These are phyloP conservation scores for Nadsonia starkeyi-henricii DNA, from an alignment of 1,139 yeast species.

Conservation along the genomic window DNA sequence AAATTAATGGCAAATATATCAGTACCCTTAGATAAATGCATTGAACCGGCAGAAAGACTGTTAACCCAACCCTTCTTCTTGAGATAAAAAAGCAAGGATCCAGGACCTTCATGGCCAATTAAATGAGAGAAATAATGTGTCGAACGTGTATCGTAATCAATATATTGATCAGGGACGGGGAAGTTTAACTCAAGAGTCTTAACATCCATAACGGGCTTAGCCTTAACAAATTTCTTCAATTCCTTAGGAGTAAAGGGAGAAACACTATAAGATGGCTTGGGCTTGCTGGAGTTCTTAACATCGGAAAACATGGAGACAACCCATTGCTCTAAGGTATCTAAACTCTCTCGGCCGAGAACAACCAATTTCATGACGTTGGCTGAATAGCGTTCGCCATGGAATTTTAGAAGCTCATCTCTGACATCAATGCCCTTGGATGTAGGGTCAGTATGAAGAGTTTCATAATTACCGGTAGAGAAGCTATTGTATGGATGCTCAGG, in stretches of 20 bases:
- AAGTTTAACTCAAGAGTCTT: constrained; percentile 56
- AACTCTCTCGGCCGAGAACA: constrained; percentile 64
- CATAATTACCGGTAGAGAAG: constrained; percentile 59
- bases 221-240: constrained; percentile 41
- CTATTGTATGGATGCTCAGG: constrained; percentile 56
- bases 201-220: constrained; percentile 72
- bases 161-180: constrained; percentile 58
- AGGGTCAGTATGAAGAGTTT: constrained; percentile 49
- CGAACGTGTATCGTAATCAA: constrained; percentile 56
- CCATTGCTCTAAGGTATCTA: constrained; percentile 61
- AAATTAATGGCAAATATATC: constrained; percentile 54
- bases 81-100: constrained; percentile 58
- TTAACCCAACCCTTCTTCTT: constrained; percentile 71
- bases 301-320: constrained; percentile 51
- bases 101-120: constrained; percentile 84
- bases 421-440: constrained; percentile 39
- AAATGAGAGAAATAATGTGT: constrained; percentile 61
- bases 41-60: constrained; percentile 61
- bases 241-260: constrained; percentile 34
- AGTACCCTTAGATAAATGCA: constrained; percentile 53
- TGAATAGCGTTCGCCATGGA: constrained; percentile 45
- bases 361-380: constrained; percentile 79
- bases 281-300: constrained; percentile 42
- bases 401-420: constrained; percentile 52
- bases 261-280: constrained; percentile 36